Evolutionary conservation across 2,329 filamentous ascomycete genomes (phyloP).

Genomic region (Fusarium pseudograminearum): DNA sequence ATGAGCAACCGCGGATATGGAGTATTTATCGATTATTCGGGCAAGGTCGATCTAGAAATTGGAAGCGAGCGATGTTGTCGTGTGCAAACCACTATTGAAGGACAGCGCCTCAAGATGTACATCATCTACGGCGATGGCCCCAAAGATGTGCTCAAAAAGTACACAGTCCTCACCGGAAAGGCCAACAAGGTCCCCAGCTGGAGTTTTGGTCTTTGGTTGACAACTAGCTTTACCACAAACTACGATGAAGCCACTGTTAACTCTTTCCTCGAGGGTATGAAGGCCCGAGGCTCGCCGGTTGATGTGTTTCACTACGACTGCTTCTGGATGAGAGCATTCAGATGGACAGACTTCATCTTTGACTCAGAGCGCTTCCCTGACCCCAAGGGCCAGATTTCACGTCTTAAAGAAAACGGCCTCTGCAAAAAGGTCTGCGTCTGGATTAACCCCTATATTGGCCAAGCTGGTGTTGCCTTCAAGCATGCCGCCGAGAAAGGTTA

Average conservation of each 20-base stretch:
- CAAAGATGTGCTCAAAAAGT: slow-evolving; percentile 77
- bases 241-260: slow-evolving; percentile 78
- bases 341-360: slow-evolving; percentile 81
- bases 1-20: slow-evolving; percentile 80
- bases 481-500: slow-evolving; percentile 75
- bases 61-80: slow-evolving; percentile 79
- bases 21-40: slow-evolving; percentile 78
- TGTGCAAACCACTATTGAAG: slow-evolving; percentile 76
- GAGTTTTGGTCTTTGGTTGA: slow-evolving; percentile 83
- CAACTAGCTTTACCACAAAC: slow-evolving; percentile 79
- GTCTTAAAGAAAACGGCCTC: slow-evolving; percentile 72
- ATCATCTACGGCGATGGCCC: slow-evolving; percentile 78
- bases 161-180: slow-evolving; percentile 74
- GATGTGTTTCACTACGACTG: slow-evolving; percentile 82
- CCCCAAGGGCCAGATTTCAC: slow-evolving; percentile 71
- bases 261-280: slow-evolving; percentile 77
- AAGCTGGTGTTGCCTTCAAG: slow-evolving; percentile 74
- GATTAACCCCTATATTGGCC: slow-evolving; percentile 81
- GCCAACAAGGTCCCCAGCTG: slow-evolving; percentile 75
- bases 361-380: slow-evolving; percentile 76
- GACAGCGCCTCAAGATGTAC: slow-evolving; percentile 79
- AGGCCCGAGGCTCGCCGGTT: slow-evolving; percentile 71
- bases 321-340: slow-evolving; percentile 82
- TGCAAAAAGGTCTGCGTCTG: slow-evolving; percentile 76
- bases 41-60: slow-evolving; percentile 77